These are phyloP conservation scores for Panicum hallii DNA, from an alignment of 202 grass and related monocot genomes.

Conservation along the genomic window DNA sequence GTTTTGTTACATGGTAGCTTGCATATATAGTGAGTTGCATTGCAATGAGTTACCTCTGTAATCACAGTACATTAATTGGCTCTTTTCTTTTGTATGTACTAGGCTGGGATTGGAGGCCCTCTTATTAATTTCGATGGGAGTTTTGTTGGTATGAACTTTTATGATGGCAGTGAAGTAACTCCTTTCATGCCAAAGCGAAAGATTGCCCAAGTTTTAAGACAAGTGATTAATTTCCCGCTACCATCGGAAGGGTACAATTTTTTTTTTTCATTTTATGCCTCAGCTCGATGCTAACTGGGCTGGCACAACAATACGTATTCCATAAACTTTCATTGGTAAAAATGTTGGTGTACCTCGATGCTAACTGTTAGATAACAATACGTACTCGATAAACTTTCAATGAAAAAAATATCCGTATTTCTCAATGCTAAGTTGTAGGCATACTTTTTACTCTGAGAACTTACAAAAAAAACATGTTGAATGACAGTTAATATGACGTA, in stretches of 20 bases:
- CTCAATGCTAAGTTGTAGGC: no score
- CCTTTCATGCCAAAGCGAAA: constrained; percentile 17
- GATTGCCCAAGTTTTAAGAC: constrained; percentile 11
- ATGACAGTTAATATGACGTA: no score
- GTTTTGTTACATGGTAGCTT: neutral
- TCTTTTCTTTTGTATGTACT: neutral
- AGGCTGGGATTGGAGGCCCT: constrained; percentile 38
- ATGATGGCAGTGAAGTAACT: constrained; percentile 13
- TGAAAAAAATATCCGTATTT: no score
- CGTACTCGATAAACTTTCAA: no score
- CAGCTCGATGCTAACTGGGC: neutral
- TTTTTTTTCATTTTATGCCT: neutral
- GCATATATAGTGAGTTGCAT: neutral
- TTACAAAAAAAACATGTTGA: no score
- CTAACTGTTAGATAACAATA: no score
- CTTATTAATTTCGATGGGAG: constrained; percentile 30
- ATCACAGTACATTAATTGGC: no score
- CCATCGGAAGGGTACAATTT: constrained; percentile 1
- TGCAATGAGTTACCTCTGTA: neutral
- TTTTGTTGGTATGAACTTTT: constrained; percentile 42
- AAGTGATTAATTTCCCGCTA: neutral
- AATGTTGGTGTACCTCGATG: no score
- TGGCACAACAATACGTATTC: no score
- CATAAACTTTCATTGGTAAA: no score
- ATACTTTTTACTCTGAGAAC: no score